A percentile compares a stretch with the other conserved stretches of the same genome.
These are phyloP conservation scores for Chrysoporthe deuterocubensis DNA, from an alignment of 2,329 filamentous ascomycete genomes.

Conservation along the genomic window DNA sequence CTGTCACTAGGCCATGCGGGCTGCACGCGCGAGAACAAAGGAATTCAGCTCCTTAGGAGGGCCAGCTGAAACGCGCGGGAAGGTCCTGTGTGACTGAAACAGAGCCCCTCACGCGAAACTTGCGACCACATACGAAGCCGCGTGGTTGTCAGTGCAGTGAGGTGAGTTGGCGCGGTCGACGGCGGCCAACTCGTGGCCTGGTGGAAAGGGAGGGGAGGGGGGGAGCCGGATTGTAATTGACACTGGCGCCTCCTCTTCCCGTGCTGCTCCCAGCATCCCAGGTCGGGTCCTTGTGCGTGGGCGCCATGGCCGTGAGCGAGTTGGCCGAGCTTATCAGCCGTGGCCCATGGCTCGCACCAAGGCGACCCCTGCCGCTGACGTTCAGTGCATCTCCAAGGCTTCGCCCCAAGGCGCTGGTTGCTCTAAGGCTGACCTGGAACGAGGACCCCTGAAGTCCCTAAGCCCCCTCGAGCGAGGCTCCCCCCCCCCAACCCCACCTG, in stretches of 20 bases:
- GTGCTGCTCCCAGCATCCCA: background rate
- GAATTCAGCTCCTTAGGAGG: background rate
- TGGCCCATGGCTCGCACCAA: background rate
- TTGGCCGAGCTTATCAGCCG: constrained; percentile 8
- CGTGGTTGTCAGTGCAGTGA: background rate
- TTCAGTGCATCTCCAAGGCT: background rate
- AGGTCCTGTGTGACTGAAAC: constrained; percentile 2
- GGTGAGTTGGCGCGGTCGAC: background rate
- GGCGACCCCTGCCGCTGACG: constrained; percentile 8
- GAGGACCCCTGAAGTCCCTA: background rate
- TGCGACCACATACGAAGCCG: background rate
- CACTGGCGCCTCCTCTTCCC: constrained; percentile 3
- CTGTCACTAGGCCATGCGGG: constrained; percentile 10
- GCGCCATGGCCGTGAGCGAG: background rate
- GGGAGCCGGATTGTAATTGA: background rate
- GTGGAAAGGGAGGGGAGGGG: background rate
- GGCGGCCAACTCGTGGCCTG: background rate
- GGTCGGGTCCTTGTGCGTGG: background rate
- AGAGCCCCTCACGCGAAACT: constrained; percentile 12
- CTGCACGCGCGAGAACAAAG: constrained; percentile 5
- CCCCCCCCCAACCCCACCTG: background rate
- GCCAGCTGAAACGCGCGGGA: background rate
- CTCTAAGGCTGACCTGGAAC: constrained; percentile 4
- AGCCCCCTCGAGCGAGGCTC: background rate
- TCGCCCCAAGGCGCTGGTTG: background rate